These are phyloP conservation scores for Solanum habrochaites DNA, from an alignment of 257 asterid species.

Conservation along the genomic window DNA sequence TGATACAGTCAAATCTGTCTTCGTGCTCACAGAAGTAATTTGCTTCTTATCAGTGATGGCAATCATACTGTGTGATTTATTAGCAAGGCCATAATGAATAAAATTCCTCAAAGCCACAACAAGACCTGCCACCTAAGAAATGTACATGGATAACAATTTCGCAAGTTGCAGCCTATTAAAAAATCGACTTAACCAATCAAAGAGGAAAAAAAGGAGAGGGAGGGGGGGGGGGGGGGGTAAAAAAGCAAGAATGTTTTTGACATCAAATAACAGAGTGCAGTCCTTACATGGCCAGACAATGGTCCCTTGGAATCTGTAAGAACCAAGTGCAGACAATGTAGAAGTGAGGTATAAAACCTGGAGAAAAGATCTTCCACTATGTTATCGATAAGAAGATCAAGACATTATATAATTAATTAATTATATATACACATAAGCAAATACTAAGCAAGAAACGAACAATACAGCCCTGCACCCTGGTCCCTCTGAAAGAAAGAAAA, in stretches of 20 bases:
- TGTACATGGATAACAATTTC: neutral
- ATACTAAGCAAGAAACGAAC: neutral
- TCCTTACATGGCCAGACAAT: conserved; percentile 69
- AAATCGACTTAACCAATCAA: neutral
- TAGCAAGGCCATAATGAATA: conserved; percentile 61
- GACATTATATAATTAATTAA: neutral
- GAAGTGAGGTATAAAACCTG: conserved; percentile 80
- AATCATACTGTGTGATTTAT: conserved; percentile 25
- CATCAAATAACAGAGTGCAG: neutral
- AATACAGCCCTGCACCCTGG: neutral
- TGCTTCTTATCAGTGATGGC: conserved; percentile 27
- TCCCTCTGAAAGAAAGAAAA: neutral
- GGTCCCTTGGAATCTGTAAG: conserved; percentile 57
- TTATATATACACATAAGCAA: neutral
- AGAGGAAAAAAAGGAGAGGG: neutral
- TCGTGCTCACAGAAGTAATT: conserved; percentile 22
- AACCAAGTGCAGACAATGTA: conserved; percentile 81
- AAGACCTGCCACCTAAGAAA: conserved; percentile 66
- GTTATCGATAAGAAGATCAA: conserved; percentile 13
- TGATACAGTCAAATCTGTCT: conserved; percentile 18
- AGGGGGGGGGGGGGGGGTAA: neutral
- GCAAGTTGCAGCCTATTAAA: neutral
- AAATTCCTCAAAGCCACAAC: conserved; percentile 68
- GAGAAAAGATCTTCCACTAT: conserved; percentile 16
- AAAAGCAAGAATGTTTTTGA: neutral